Conservation (phyloP, 1,139 yeast genomes). For the Candida freyschussii region DNA sequence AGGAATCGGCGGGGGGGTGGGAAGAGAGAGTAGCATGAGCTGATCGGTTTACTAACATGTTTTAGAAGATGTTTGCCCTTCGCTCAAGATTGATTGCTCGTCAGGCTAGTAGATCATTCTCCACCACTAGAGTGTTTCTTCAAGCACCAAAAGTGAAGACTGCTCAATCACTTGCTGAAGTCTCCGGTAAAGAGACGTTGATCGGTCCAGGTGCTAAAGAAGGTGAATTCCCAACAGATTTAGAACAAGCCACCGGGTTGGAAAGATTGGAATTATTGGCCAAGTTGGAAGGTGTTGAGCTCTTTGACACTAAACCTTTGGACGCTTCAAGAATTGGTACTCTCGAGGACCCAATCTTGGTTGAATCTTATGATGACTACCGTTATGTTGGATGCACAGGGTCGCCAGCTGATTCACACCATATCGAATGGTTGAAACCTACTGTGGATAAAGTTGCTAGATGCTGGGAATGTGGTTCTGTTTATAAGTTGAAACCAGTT, state of each 20-base stretch:
- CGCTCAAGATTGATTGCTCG: constrained; percentile 24
- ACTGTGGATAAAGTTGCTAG: constrained; percentile 79
- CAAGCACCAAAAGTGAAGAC: constrained; percentile 43
- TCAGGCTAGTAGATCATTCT: constrained; percentile 34
- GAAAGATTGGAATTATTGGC: constrained; percentile 95
- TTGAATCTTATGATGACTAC: constrained; percentile 87
- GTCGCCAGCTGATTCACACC: constrained; percentile 88
- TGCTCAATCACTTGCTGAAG: constrained; percentile 69
- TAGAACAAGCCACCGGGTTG: constrained; percentile 97
- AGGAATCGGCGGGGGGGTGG: no score
- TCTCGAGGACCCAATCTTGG: constrained; percentile 76
- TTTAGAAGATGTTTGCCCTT: constrained; percentile 26
- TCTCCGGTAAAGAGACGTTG: constrained; percentile 73
- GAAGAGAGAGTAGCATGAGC: no score
- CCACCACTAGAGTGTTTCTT: constrained; percentile 34
- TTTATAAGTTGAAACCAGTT: constrained; percentile 81
- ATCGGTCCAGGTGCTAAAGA: constrained; percentile 85
- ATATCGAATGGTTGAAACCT: constrained; percentile 91
- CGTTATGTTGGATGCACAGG: constrained; percentile 99
- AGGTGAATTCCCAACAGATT: constrained; percentile 85
- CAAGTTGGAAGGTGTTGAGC: constrained; percentile 92
- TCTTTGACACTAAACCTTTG: constrained; percentile 88
- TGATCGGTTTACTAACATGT: no score
- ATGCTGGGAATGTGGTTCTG: constrained; percentile 99
- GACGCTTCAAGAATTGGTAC: constrained; percentile 89